phyloP scores from a whole-genome alignment of 306 rosid species.

The Vigna hirtella region DNA sequence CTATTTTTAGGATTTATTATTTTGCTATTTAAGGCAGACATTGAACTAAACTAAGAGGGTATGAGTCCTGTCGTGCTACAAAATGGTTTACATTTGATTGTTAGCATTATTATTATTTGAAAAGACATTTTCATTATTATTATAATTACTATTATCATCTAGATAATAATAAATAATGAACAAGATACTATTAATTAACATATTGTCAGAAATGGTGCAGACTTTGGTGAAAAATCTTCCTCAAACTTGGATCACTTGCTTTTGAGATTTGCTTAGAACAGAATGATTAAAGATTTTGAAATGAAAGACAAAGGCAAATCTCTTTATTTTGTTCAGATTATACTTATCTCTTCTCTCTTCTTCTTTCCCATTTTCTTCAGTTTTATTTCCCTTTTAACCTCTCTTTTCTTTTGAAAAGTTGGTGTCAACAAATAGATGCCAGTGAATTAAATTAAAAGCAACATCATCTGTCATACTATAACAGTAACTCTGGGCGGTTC shows the following conservation, averaged over 20 bases:
- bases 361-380: slow-evolving; percentile 22
- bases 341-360: slow-evolving; percentile 43
- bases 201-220: neutral
- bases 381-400: neutral
- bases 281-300: slow-evolving; percentile 53
- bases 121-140: too few species aligned
- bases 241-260: slow-evolving; percentile 28
- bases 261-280: slow-evolving; percentile 37
- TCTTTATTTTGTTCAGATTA: slow-evolving; percentile 49
- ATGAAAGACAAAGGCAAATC: slow-evolving; percentile 36
- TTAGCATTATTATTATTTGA: too few species aligned
- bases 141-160: neutral
- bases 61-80: neutral
- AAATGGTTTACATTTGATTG: neutral
- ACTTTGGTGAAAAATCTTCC: slow-evolving; percentile 26
- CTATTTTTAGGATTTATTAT: neutral
- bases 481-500: neutral
- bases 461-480: neutral
- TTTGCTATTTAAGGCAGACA: neutral
- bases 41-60: neutral
- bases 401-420: slow-evolving; percentile 39
- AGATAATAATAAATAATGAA: neutral
- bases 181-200: neutral
- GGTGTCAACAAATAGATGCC: slow-evolving; percentile 25
- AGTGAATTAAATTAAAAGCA: slow-evolving; percentile 36